Evolutionary conservation across 345 rosid species (phyloP).

Genomic region (Geranium rotundifolium): DNA sequence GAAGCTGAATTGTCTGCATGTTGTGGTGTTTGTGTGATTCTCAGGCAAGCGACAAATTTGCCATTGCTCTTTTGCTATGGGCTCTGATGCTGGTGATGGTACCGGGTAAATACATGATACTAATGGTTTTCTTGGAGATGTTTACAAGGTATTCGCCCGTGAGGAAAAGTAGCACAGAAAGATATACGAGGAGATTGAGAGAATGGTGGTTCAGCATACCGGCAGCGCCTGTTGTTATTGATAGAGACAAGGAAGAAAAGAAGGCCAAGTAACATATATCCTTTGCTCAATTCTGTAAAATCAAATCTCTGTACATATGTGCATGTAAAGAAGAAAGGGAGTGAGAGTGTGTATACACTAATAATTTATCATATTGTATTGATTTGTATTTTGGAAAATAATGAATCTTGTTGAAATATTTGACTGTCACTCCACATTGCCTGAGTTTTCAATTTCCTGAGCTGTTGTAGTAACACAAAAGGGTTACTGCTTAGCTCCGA

Average conservation of each 20-base stretch:
- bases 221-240: constrained; percentile 75
- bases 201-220: constrained; percentile 99
- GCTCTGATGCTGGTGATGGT: constrained; percentile 41
- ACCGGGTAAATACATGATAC: constrained; percentile 49
- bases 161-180: constrained; percentile 57
- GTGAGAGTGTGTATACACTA: too few relatives aligned
- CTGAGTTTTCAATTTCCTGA: too few relatives aligned
- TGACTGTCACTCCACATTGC: too few relatives aligned
- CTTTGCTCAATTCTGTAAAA: too few relatives aligned
- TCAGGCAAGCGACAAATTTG: constrained; percentile 80
- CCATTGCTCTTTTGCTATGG: constrained; percentile 30
- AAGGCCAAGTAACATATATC: constrained; percentile 36
- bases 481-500: too few relatives aligned
- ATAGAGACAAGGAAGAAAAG: constrained; percentile 59
- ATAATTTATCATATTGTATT: too few relatives aligned
- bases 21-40: neutral
- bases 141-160: constrained; percentile 78
- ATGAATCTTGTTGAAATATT: too few relatives aligned
- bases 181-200: constrained; percentile 64
- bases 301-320: neutral
- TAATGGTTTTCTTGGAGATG: constrained; percentile 45
- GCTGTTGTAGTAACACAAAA: too few relatives aligned
- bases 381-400: too few relatives aligned
- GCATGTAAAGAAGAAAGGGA: neutral
- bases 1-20: neutral